phyloP scores from a whole-genome alignment of 257 asterid species.

The Plantago ovata region DNA sequence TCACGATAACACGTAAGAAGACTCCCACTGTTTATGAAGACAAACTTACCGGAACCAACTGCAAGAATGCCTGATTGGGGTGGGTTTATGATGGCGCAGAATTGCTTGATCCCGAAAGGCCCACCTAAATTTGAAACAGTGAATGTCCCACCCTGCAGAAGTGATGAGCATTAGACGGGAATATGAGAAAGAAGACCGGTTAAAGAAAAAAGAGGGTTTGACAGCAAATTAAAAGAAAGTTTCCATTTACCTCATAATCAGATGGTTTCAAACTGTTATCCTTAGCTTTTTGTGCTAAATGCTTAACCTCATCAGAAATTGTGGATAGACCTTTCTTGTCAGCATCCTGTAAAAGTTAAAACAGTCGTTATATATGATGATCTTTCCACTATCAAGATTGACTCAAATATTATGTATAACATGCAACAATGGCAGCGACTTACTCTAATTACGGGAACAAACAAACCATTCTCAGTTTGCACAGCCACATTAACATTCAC shows the following conservation, averaged over 20 bases:
- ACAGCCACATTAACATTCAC: constrained; percentile 94
- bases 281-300: constrained; percentile 77
- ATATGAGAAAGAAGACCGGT: background rate
- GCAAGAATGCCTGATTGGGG: constrained; percentile 97
- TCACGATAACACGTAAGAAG: background rate
- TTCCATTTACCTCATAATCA: constrained; percentile 72
- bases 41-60: constrained; percentile 75
- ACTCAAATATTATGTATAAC: constrained; percentile 1
- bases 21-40: background rate
- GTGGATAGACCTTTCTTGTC: constrained; percentile 89
- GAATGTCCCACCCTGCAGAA: constrained; percentile 88
- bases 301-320: constrained; percentile 83
- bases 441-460: constrained; percentile 84
- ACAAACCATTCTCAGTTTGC: constrained; percentile 91
- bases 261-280: constrained; percentile 88
- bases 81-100: constrained; percentile 95
- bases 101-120: constrained; percentile 94
- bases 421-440: constrained; percentile 15
- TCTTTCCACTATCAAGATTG: constrained; percentile 9
- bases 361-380: constrained; percentile 7
- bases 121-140: constrained; percentile 93
- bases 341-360: constrained; percentile 65
- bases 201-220: too few relatives aligned
- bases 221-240: background rate
- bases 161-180: background rate